Base-by-base conservation (phyloP, 108 stramenopile species). In the Seminavis robusta region DNA sequence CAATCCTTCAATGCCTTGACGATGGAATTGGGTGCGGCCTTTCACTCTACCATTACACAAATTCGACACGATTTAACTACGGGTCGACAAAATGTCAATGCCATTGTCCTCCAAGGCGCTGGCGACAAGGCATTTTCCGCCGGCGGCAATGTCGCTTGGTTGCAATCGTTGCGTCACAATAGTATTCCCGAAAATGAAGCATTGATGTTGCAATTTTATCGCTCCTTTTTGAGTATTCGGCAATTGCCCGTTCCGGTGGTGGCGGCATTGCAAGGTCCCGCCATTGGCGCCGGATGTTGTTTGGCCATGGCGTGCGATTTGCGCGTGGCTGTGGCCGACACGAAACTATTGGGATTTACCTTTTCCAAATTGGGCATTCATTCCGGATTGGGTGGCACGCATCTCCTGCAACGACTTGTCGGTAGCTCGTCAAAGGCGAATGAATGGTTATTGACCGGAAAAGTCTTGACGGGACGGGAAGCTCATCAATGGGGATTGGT, bases 351-450 rank as follows among this genome's bases (percentile, higher is more conserved):
- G 43, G 86, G 90, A n/a, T 79, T 87, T 54, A 85, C 74, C 48
- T 92, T 92, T 60, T 44, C 61, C 19, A 63, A 60, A 54, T 42
- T 92, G 33, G 90, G 90, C 1, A 78, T 92, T 51, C 86, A 85
- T 38, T 59, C 78, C 2, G 90, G 90, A 3, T 86, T 92, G 90
- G 90, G 84, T 21, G 71, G 66, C 11, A 66, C 73, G 27, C 80
- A 87, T 51, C 52, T 83, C 20, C 30, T 92, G 30, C 79, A 81
- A 38, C 5, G 67, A 5, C 20, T 85, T 8, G 77, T 74, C 16
- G 36, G 46, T 9, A 31, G 61, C 8, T 11, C 59, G 4, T 19
- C 80, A 33, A 38, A 49, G 20, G 84, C 78, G 3, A 59, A 32
- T 15, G 67, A 79, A 39, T 61, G 83, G 17, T 58, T 92, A 37